Conservation (phyloP, 2,329 filamentous ascomycete species). For the Tricladium varicosporioides region DNA sequence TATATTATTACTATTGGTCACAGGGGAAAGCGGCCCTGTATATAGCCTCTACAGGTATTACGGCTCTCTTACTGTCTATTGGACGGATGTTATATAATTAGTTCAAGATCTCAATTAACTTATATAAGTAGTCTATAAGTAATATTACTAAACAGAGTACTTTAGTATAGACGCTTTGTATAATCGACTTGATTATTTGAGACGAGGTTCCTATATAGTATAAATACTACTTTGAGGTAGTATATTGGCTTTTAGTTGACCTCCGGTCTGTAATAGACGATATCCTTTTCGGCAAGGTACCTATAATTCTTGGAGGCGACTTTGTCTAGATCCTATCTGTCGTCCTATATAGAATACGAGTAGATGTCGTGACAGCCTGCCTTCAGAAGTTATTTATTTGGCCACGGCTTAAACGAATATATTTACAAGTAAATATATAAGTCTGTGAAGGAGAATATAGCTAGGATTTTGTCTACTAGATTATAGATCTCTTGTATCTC, state of each 20-base stretch:
- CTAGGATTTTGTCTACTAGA: not conserved
- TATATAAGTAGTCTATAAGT: conserved; percentile 3
- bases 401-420: not conserved
- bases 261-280: not conserved
- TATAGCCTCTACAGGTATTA: conserved; percentile 2
- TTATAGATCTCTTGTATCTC: not conserved
- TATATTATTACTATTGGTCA: conserved; percentile 3
- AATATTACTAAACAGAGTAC: not conserved
- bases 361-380: not conserved
- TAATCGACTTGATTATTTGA: conserved; percentile 1
- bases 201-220: not conserved
- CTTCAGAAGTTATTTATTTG: not conserved
- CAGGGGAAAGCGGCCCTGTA: conserved; percentile 3
- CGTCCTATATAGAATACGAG: not conserved
- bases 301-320: not conserved
- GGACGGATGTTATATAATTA: not conserved
- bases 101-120: conserved; percentile 4
- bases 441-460: not conserved
- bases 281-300: not conserved
- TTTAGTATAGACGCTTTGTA: not conserved
- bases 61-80: not conserved
- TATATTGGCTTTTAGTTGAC: not conserved
- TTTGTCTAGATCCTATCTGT: not conserved
- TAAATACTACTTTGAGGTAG: not conserved
- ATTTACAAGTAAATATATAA: not conserved